Base-by-base conservation (phyloP, 73 alveolate genomes). In the Halteria grandinella region DNA sequence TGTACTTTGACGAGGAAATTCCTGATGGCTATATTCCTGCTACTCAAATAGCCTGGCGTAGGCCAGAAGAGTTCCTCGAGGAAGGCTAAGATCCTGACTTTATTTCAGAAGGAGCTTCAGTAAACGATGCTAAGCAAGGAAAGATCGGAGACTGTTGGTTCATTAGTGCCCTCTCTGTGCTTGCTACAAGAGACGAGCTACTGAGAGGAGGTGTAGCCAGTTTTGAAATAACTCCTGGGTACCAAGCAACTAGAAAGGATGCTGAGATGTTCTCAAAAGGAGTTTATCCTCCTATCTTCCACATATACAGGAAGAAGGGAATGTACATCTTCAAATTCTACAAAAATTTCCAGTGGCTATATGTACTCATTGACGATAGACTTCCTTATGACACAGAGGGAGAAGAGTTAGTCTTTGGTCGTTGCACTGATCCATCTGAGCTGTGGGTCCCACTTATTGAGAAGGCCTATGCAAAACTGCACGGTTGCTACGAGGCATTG, bases 61-160 rank as follows among this genome's bases (percentile, higher is more conserved):
- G 94, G 1, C 95, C 97, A 28, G 92, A 87, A n/a, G 97, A 91
- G 54, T 76, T 87, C 31, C 75, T 88, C 12, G 90, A 75, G 29
- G 60, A 66, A 37, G 86, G 69, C 50, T 8, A 31, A 14, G 41
- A 29, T 6, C 80, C 85, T 28, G 63, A 79, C 25, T 79, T 79
- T 45, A 59, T 75, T 71, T 92, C 80, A 51, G 96, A 83, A 31
- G 97, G 98, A 55, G 94, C 94, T 14, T 92, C 93, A 49, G 78
- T 97, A 28, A 93, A 91, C 88, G 99, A 93, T 79, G 98, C 93
- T 0, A 83, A 73, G n/a, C 93, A 97, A 91, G 99, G 99, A 39
- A 86, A 98, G 55, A 70, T 97, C 44, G 99, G 99, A 17, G 98
- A 97, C 84, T 98, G 99, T 75, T 98, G 99, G 99, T 95, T 98